These are phyloP conservation scores for Tilletia setariae DNA, from an alignment of 1,284 basidiomycete genomes.

Conservation along the genomic window DNA sequence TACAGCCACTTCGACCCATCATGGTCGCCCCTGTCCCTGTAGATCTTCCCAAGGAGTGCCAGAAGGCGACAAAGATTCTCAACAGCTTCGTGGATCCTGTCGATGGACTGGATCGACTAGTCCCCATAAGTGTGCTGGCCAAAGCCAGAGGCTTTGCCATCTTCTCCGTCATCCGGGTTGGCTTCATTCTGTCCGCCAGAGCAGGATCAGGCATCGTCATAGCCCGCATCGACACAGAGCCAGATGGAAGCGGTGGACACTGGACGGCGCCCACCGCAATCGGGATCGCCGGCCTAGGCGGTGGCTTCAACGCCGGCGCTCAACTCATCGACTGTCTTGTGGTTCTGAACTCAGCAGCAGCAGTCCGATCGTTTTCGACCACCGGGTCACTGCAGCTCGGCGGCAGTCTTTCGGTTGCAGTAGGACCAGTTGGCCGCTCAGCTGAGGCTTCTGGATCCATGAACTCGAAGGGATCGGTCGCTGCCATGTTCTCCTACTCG, in stretches of 20 bases:
- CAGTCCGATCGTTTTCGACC: conserved; percentile 84
- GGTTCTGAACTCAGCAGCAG: conserved; percentile 75
- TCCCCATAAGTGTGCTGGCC: conserved; percentile 59
- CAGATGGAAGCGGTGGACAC: conserved; percentile 68
- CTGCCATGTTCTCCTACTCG: conserved; percentile 86
- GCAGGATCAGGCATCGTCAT: conserved; percentile 91
- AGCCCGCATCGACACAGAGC: conserved; percentile 62
- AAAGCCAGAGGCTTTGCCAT: conserved; percentile 79
- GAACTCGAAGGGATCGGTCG: conserved; percentile 79
- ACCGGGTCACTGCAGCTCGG: conserved; percentile 80
- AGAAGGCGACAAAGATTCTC: conserved; percentile 59
- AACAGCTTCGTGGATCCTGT: conserved; percentile 46
- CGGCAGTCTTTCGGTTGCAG: conserved; percentile 66
- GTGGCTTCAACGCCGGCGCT: conserved; percentile 76
- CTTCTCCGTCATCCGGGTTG: conserved; percentile 56
- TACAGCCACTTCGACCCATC: not conserved
- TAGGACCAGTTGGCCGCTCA: conserved; percentile 89
- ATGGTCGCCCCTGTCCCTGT: conserved; percentile 55
- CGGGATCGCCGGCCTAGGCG: conserved; percentile 73
- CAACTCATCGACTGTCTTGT: conserved; percentile 94
- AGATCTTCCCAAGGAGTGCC: conserved; percentile 59
- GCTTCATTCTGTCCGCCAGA: conserved; percentile 62
- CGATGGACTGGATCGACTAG: conserved; percentile 47
- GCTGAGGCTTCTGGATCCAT: conserved; percentile 86
- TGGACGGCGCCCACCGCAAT: conserved; percentile 95